Percentiles rank a stretch among this genome's conserved stretches.
phyloP scores from a whole-genome alignment of 345 rosid species.

The Combretum micranthum region DNA sequence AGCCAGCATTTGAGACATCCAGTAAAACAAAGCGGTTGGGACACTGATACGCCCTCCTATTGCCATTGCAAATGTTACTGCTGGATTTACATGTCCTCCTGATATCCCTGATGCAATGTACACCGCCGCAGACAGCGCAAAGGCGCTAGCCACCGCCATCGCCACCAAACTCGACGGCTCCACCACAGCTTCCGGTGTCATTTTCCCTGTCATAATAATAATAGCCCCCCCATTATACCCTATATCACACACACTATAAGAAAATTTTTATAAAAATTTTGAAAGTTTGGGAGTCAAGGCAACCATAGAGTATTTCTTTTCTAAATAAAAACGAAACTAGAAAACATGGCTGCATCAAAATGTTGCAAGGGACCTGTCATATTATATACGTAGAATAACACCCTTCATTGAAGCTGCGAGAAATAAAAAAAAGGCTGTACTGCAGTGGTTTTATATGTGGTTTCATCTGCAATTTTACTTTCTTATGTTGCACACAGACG shows the following conservation, averaged over 20 bases:
- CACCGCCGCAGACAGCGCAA: conserved; percentile 64
- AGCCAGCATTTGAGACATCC: conserved; percentile 79
- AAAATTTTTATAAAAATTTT: too few relatives aligned
- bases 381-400: too few relatives aligned
- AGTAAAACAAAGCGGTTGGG: conserved; percentile 65
- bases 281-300: too few relatives aligned
- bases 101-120: conserved; percentile 57
- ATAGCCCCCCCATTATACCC: neutral
- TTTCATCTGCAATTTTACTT: too few relatives aligned
- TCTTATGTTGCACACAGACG: too few relatives aligned
- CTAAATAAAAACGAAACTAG: too few relatives aligned
- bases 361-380: too few relatives aligned
- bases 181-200: conserved; percentile 43
- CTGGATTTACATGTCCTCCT: conserved; percentile 91
- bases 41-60: conserved; percentile 69
- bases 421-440: too few relatives aligned
- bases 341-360: too few relatives aligned
- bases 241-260: neutral
- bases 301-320: too few relatives aligned
- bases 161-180: conserved; percentile 50
- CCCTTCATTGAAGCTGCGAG: too few relatives aligned
- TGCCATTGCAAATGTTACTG: conserved; percentile 81
- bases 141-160: conserved; percentile 61
- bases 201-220: conserved; percentile 39
- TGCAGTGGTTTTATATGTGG: too few relatives aligned